phyloP scores from a whole-genome alignment of 495 filamentous ascomycete genomes.

The Wilcoxina mikolae region DNA sequence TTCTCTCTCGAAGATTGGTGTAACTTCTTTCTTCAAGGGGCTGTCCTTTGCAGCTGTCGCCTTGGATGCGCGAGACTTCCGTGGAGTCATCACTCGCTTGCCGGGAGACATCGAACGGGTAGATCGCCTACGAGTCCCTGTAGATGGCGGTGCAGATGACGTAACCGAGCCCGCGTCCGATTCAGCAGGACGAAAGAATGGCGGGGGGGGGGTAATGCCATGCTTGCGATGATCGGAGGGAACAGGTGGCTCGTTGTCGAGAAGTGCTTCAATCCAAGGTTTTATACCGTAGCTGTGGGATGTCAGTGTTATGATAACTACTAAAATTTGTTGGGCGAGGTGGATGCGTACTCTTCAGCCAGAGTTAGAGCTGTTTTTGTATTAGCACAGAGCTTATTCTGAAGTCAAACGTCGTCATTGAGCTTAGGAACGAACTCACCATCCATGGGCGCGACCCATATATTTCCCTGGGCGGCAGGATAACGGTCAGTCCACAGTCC shows the following conservation, averaged over 20 bases:
- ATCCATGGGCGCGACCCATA: slow-evolving; percentile 80
- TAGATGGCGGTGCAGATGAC: slow-evolving; percentile 33
- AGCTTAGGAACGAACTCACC: slow-evolving; percentile 37
- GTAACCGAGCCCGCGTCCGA: slow-evolving; percentile 26
- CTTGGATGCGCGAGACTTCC: slow-evolving; percentile 56
- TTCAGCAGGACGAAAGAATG: slow-evolving; percentile 29
- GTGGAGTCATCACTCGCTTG: slow-evolving; percentile 45
- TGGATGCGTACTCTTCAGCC: slow-evolving; percentile 52
- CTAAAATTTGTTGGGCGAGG: background rate
- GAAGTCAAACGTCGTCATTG: background rate
- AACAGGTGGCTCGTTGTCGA: slow-evolving; percentile 57
- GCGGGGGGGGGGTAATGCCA: slow-evolving; percentile 30
- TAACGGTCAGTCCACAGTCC: background rate
- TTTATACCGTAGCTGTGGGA: slow-evolving; percentile 46
- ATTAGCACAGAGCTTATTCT: slow-evolving; percentile 9
- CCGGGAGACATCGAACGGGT: slow-evolving; percentile 42
- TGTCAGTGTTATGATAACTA: slow-evolving; percentile 16
- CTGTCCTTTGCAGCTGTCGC: slow-evolving; percentile 36
- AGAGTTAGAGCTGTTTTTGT: slow-evolving; percentile 54
- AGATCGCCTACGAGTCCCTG: slow-evolving; percentile 32
- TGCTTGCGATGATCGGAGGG: slow-evolving; percentile 32
- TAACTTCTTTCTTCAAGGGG: slow-evolving; percentile 28
- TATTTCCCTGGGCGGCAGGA: slow-evolving; percentile 44
- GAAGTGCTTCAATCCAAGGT: slow-evolving; percentile 76
- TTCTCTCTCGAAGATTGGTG: slow-evolving; percentile 28